Evolutionary conservation across 2,329 filamentous ascomycete genomes (phyloP), one percentile per base, ranked within the genome.

Genomic region (Rutstroemia sp.): DNA sequence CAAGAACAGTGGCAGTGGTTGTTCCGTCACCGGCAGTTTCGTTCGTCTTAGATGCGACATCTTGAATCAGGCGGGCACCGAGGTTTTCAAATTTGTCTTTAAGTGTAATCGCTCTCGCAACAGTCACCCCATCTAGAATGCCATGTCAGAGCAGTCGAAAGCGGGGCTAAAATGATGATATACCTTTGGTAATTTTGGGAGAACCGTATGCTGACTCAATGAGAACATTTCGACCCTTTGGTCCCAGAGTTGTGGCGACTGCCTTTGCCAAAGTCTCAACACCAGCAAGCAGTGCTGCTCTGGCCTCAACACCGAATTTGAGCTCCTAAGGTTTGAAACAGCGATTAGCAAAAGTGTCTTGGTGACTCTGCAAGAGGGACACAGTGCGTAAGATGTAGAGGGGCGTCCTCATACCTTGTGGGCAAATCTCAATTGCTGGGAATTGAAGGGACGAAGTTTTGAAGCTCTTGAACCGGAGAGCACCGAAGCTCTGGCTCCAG

Each of bases 71-170:
- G 71, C 90, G 88, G 70, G 94, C 94, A 74, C 94, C 94, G 67
- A 99, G 89, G 81, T 99, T 99, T 80, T 99, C 94, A 76, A 96
- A 99, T 79, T 97, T 97, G 82, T 99, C 94, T 82, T 99, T 86
- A 65, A 99, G 85, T 63, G 83, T 84, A 70, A 99, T 88, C 62
- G 92, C 91, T 77, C 87, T 92, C 67, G 89, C 89, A 67, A 94
- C 89, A 67, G 88, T 92, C 48, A 94, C 89, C 85, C 89, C 89
- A 75, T 94, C 88, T 92, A 52, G 52, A 37, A 46, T 16, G 5
- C 34, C 25, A 10, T 23, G 41, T 44, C 41, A 44, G 38, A 51
- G 23, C 18, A 37, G 30, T 51, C 38, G 44, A 23, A 53, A n/a
- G 16, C 23, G n/a, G 7, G n/a, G 49, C 3, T 16, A 8, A 2